Evolutionary conservation across 345 rosid species (phyloP), one percentile per base, ranked within the genome.

Genomic region (Lepidium aucheri): DNA sequence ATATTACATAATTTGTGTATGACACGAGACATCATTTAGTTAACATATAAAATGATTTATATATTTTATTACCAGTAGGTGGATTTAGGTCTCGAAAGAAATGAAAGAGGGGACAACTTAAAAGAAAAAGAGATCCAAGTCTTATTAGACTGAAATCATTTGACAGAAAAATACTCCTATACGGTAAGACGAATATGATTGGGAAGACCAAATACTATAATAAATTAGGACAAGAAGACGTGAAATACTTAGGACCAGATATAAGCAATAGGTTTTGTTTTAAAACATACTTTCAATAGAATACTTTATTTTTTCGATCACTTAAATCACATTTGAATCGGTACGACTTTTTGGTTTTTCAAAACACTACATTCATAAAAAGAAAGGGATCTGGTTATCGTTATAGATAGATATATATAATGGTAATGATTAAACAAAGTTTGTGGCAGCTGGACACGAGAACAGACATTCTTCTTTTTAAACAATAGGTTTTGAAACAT

Each of bases 91-190:
- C 44, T 50, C 9, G 9, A 40, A 59, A 34, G 69, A 71, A 55
- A 46, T 55, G 50, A 71, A 71, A 71, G 69, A 63, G 20, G 57
- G 34, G 65, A 63, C 63, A 63, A 20, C 70, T 71, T 63, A 7
- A 71, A 71, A 63, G 75, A 10, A 39, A 71, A 63, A 46, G 51
- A 55, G 58, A 50, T 60, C 42, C 18, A 52, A 33, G 68, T 70
- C 28, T n/a, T 52, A 22, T 15, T 35, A 59, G 73, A 68, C 15
- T 12, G n/a, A 71, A 52, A 71, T 71, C 69, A 71, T 63, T 4
- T 46, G 69, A 46, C 57, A 63, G 35, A 53, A 16, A 35, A 60
- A 52, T 18, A n/a, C n/a, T n/a, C n/a, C n/a, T n/a, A 24, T 60
- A 39, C 2, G 32, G 22, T 16, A 6, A 3, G 4, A 5, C 17